Evolutionary conservation across 176 grass and related monocot species (phyloP).

Genomic region (Leersia perrieri): DNA sequence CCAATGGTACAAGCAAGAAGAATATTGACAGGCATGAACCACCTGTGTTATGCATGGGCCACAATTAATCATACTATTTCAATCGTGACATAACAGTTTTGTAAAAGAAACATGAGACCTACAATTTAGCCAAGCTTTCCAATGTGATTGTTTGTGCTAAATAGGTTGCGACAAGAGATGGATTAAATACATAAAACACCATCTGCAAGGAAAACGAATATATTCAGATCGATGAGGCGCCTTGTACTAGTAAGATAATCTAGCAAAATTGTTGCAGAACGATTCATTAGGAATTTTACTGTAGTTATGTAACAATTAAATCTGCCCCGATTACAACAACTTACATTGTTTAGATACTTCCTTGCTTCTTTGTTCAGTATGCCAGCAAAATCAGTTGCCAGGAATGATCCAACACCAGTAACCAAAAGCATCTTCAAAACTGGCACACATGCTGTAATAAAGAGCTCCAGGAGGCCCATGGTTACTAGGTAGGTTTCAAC

Average conservation of each 20-base stretch:
- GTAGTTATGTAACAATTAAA: neutral
- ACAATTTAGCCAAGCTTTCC: slow-evolving; percentile 76
- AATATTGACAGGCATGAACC: slow-evolving; percentile 95
- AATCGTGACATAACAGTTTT: neutral
- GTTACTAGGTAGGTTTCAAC: slow-evolving; percentile 12
- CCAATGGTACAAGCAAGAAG: slow-evolving; percentile 66
- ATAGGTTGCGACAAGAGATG: slow-evolving; percentile 50
- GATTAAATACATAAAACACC: slow-evolving; percentile 91
- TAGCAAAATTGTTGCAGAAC: neutral
- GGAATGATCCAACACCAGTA: slow-evolving; percentile 69
- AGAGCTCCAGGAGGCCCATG: slow-evolving; percentile 72
- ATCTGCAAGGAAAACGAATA: slow-evolving; percentile 41
- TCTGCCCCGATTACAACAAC: neutral
- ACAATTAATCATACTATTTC: neutral
- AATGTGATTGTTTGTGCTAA: slow-evolving; percentile 74
- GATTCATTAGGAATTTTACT: neutral
- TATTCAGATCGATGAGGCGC: neutral
- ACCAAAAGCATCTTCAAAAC: slow-evolving; percentile 75
- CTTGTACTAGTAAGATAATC: neutral
- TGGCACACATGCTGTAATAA: slow-evolving; percentile 66
- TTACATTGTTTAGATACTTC: slow-evolving; percentile 79
- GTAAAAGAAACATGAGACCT: slow-evolving; percentile 30
- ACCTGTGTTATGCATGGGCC: slow-evolving; percentile 44
- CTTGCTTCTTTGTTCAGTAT: slow-evolving; percentile 61
- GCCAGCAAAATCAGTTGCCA: slow-evolving; percentile 47